Evolutionary conservation across 73 alveolate species (phyloP), one percentile per base, ranked within the genome.

Genomic region (Paramecium octaurelia): DNA sequence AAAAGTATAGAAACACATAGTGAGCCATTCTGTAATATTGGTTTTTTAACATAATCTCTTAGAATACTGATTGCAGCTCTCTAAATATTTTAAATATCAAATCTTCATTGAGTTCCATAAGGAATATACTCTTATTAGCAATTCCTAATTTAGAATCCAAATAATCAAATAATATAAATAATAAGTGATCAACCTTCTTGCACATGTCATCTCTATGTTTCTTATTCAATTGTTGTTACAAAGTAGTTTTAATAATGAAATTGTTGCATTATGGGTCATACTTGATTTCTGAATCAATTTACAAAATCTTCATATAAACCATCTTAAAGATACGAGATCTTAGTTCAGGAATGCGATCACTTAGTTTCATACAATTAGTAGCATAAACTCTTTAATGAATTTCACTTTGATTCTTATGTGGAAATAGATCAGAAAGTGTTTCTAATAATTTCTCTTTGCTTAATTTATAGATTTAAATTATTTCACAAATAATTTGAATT

Each of bases 1-100:
- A 80, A 35, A 80, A 80, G 31, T 44, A 80, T 20, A 80, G 12
- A 48, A 43, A 80, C 9, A 80, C 20, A 46, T 44, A 80, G 38
- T 80, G 91, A 23, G 91, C 91, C 91, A 80, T 80, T 80, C 91
- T 80, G 44, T 80, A 80, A 48, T 80, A 24, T 44, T 80, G 54
- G 46, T 80, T 80, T 73, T 80, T 80, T 24, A 80, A 23, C 46
- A 80, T 48, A 14, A 80, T 42, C 27, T 80, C 91, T 80, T 80
- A 80, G 29, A 80, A 80, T 31, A 80, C 91, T 24, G 42, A 21
- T 80, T 80, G 14, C 6, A 80, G 50, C 29, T 80, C 91, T 48
- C 57, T 2, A 24, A 80, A 80, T 44, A 48, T 80, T 20, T 42
- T 31, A 20, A 43, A 31, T 14, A 80, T 80, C 20, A 80, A 24